Conservation (phyloP, 306 rosid species). For the Vicia faba region DNA sequence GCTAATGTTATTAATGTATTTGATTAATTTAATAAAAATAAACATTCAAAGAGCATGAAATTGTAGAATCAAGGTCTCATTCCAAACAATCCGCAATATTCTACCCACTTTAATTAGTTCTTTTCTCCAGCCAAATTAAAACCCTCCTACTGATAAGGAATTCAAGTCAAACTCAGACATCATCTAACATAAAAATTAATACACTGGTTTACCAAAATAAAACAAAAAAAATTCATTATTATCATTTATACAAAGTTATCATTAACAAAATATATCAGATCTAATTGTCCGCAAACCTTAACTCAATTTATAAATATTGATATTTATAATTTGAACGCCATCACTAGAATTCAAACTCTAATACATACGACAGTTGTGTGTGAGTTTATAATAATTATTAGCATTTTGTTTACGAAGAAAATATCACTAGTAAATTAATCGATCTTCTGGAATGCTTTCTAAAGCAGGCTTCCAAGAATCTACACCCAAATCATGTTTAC, state of each 20-base stretch:
- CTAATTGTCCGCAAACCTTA: no score
- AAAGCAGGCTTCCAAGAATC: slow-evolving; percentile 60
- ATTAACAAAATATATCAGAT: slow-evolving; percentile 5
- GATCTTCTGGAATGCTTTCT: slow-evolving; percentile 69
- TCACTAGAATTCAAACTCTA: no score
- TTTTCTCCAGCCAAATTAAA: slow-evolving; percentile 27
- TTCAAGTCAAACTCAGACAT: slow-evolving; percentile 34
- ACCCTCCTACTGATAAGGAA: slow-evolving; percentile 38
- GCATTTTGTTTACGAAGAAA: no score
- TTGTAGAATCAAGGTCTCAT: background rate
- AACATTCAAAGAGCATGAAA: no score
- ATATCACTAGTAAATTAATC: slow-evolving; percentile 11
- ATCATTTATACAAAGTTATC: slow-evolving; percentile 22
- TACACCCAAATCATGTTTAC: slow-evolving; percentile 31
- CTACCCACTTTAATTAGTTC: background rate
- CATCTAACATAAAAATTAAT: slow-evolving; percentile 4
- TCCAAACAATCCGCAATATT: background rate
- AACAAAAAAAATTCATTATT: background rate
- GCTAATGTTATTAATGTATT: no score
- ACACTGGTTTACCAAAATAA: no score
- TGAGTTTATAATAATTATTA: no score
- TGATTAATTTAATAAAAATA: no score
- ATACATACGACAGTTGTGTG: no score
- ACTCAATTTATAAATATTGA: no score
- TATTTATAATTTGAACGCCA: no score